These are phyloP conservation scores for Blumeriella jaapii DNA, from an alignment of 2,329 filamentous ascomycete species.

Conservation along the genomic window DNA sequence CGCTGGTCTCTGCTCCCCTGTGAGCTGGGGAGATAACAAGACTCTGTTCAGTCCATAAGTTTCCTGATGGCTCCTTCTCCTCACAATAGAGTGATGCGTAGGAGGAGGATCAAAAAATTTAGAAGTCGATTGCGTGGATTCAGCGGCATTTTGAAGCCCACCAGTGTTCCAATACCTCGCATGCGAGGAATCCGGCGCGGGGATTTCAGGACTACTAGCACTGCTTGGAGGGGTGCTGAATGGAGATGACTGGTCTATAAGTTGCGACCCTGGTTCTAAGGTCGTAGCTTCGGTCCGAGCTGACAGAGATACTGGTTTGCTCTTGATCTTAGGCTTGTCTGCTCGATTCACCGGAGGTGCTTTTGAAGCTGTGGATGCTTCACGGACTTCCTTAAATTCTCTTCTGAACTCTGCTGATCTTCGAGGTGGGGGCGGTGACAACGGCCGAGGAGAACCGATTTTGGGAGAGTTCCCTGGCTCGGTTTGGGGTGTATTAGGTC, in stretches of 20 bases:
- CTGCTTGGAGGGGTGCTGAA: constrained; percentile 80
- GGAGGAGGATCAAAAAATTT: constrained; percentile 40
- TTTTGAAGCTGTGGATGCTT: constrained; percentile 26
- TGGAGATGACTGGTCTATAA: constrained; percentile 46
- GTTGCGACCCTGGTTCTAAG: constrained; percentile 14
- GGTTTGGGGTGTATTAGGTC: constrained; percentile 40
- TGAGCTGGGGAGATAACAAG: constrained; percentile 31
- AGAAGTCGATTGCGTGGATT: constrained; percentile 18
- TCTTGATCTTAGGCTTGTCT: constrained; percentile 59
- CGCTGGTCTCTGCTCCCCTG: constrained; percentile 35
- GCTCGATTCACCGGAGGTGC: constrained; percentile 72
- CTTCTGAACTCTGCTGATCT: constrained; percentile 48
- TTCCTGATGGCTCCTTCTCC: constrained; percentile 33
- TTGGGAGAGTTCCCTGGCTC: constrained; percentile 39
- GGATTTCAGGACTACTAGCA: constrained; percentile 45
- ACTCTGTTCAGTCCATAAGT: constrained; percentile 30
- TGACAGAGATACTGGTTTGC: constrained; percentile 22
- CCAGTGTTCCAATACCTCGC: constrained; percentile 27
- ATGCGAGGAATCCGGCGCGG: constrained; percentile 39
- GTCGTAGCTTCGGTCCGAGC: constrained; percentile 26
- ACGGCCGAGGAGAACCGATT: constrained; percentile 38
- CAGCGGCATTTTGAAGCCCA: constrained; percentile 31
- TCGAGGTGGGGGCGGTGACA: constrained; percentile 52
- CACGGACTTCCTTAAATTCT: constrained; percentile 24
- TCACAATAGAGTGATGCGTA: constrained; percentile 37